phyloP scores from a whole-genome alignment of 164 flowering plant species.

The Vitis rotundifolia region DNA sequence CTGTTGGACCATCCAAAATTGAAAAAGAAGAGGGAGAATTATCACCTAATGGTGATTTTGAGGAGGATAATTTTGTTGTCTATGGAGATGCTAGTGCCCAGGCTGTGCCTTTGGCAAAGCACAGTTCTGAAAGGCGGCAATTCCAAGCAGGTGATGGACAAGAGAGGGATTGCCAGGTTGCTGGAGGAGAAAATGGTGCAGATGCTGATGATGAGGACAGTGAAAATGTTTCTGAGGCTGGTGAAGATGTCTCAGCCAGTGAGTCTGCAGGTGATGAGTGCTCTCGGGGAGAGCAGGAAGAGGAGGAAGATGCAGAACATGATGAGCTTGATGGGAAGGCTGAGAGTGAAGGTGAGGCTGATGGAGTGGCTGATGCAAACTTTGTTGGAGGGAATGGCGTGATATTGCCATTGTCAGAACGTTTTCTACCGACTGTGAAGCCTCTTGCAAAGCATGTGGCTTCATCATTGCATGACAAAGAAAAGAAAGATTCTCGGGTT shows the following conservation, averaged over 20 bases:
- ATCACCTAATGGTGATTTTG: slow-evolving; percentile 68
- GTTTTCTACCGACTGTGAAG: slow-evolving; percentile 36
- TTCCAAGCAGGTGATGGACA: slow-evolving; percentile 29
- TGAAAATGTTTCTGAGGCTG: slow-evolving; percentile 59
- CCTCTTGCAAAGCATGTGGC: slow-evolving; percentile 58
- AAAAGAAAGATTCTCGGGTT: slow-evolving; percentile 31
- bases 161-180: slow-evolving; percentile 30
- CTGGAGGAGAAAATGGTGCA: slow-evolving; percentile 44
- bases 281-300: slow-evolving; percentile 59
- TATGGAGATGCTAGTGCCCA: slow-evolving; percentile 33
- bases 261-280: slow-evolving; percentile 71
- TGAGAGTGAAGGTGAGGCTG: slow-evolving; percentile 79
- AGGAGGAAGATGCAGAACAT: slow-evolving; percentile 54
- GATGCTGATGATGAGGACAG: slow-evolving; percentile 70
- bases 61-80: slow-evolving; percentile 50
- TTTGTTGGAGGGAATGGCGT: slow-evolving; percentile 37
- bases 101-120: slow-evolving; percentile 22
- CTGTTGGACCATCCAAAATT: slow-evolving; percentile 30
- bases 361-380: slow-evolving; percentile 40
- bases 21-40: slow-evolving; percentile 81
- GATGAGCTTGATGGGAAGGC: slow-evolving; percentile 62
- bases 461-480: slow-evolving; percentile 19
- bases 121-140: slow-evolving; percentile 23
- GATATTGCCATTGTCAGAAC: slow-evolving; percentile 42
- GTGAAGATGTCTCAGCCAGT: slow-evolving; percentile 65